Conservation (phyloP, 805 yeast species). For the Wickerhamomyces subpelliculosus region DNA sequence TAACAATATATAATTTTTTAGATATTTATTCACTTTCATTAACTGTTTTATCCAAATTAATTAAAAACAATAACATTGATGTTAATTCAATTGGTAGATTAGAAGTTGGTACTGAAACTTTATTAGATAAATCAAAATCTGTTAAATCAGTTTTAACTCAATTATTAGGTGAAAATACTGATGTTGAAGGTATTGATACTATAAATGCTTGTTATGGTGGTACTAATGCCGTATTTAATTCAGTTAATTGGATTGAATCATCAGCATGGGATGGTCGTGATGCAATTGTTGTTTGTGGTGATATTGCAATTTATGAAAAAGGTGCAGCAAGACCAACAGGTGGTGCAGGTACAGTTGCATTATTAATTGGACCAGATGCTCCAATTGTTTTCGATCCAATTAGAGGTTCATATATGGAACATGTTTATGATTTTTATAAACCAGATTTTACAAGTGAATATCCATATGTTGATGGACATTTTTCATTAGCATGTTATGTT, state of each 20-base stretch:
- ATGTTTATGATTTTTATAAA: conserved; percentile 96
- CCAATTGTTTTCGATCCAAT: conserved; percentile 87
- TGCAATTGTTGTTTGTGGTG: conserved; percentile 95
- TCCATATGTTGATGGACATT: conserved; percentile 97
- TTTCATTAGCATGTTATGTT: conserved; percentile 87
- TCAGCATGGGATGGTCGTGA: conserved; percentile 97
- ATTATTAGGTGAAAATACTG: conserved; percentile 80
- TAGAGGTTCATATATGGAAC: conserved; percentile 93
- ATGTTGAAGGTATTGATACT: conserved; percentile 94
- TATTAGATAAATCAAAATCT: conserved; percentile 93
- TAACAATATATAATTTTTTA: conserved; percentile 1
- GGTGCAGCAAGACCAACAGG: conserved; percentile 99
- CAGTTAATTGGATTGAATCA: conserved; percentile 94
- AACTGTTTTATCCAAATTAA: conserved; percentile 74
- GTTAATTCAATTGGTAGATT: conserved; percentile 79
- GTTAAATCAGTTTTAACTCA: conserved; percentile 95
- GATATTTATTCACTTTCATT: conserved; percentile 92
- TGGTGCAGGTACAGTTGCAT: conserved; percentile 96
- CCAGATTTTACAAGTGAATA: conserved; percentile 95
- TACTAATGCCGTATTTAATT: conserved; percentile 88
- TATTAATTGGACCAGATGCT: conserved; percentile 95
- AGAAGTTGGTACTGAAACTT: conserved; percentile 97
- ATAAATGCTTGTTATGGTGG: conserved; percentile 99
- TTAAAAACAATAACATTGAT: conserved; percentile 79
- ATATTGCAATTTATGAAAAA: conserved; percentile 93